Base-by-base conservation (phyloP, 768 basidiomycete genomes). In the Xerocomellus chrysenteron region DNA sequence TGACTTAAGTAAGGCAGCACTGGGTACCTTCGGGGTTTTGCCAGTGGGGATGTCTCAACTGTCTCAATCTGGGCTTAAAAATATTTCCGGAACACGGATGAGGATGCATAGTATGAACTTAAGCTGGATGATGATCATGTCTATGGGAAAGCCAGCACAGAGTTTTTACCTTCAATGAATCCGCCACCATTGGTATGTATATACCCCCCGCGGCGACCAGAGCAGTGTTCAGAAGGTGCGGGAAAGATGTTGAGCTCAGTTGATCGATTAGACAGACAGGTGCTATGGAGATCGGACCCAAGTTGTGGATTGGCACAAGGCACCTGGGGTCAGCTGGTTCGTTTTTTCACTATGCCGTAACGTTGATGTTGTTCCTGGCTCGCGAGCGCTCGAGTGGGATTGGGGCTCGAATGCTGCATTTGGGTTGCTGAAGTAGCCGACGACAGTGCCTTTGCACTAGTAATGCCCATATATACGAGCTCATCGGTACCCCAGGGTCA, bases 281-380 rank as follows among this genome's bases (percentile, higher is more conserved):
- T 42, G 11, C 28, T 45, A 36, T 47, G 56, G 47, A 28, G 35
- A 50, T 58, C 11, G 42, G 58, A 2, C 2, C 14, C 28, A 28
- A 21, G 21, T 21, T 17, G 17, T 26, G 36, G 33, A 45, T 11
- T 28, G 45, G 9, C 56, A 41, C 21, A 17, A 30, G 52, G 19
- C 14, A 21, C 21, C 11, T 14, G 35, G 10, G 36, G 54, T 62
- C 55, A 57, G 52, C 50, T 59, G 64, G 49, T 14, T 17, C 7
- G n/a, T n/a, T 47, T 47, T 13, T 46, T 30, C 12, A 19, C 6
- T 0, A 2, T 66, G 65, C 59, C 65, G 63, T 68, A 68, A 59
- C 1, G 2, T 30, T 37, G 50, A 50, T 28, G 21, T 41, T 10
- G 66, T 66, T 45, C 65, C 65, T 65, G 60, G 53, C n/a, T 30